Conservation (phyloP, 345 rosid species). For the Salix viminalis region DNA sequence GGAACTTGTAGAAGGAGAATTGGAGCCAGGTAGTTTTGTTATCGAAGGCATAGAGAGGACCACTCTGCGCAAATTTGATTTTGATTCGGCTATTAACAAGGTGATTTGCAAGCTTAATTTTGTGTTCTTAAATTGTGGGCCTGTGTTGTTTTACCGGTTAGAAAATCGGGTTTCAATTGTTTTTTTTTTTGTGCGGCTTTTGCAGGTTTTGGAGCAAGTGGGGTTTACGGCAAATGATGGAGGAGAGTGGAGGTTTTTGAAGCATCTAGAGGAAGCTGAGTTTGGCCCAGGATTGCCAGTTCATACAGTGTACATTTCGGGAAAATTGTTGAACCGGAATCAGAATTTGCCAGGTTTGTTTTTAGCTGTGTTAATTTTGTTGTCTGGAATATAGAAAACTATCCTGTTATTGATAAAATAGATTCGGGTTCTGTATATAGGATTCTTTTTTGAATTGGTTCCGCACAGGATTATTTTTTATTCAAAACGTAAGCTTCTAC, state of each 20-base stretch:
- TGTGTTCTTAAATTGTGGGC: background rate
- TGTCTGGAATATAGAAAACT: background rate
- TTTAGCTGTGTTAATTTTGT: background rate
- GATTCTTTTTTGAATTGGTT: too few relatives aligned
- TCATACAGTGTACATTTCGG: conserved; percentile 51
- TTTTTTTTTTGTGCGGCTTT: background rate
- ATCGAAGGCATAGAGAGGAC: conserved; percentile 30
- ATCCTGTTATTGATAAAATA: too few relatives aligned
- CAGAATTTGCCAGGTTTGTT: conserved; percentile 41
- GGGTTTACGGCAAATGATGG: conserved; percentile 41
- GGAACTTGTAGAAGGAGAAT: conserved; percentile 19
- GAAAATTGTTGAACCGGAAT: conserved; percentile 32
- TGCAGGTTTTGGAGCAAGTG: conserved; percentile 49
- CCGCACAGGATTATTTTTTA: too few relatives aligned
- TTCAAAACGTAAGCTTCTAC: too few relatives aligned
- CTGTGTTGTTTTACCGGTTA: too few relatives aligned
- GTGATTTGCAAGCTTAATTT: conserved; percentile 23
- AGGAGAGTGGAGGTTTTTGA: conserved; percentile 57
- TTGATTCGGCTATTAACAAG: conserved; percentile 39
- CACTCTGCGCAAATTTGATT: conserved; percentile 39
- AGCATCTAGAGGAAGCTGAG: conserved; percentile 64
- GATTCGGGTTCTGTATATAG: too few relatives aligned
- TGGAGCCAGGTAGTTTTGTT: conserved; percentile 16
- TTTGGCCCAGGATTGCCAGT: conserved; percentile 65
- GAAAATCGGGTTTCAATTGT: background rate